phyloP scores from a whole-genome alignment of 176 grass and related monocot genomes.

The Zea mays region Zm-B73-REFERENCE-NAM-5.0 NC_050097.1:5124501-5125000 shows the following conservation, averaged over 20 bases:
- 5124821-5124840: slow-evolving; percentile 89
- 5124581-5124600: too few relatives aligned
- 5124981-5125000: slow-evolving; percentile 79
- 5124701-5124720: neutral
- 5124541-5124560: slow-evolving; percentile 56
- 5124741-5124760: neutral
- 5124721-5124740: too few relatives aligned
- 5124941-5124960: slow-evolving; percentile 86
- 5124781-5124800: slow-evolving; percentile 89
- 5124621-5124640: too few relatives aligned
- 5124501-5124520: slow-evolving; percentile 85
- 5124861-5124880: slow-evolving; percentile 97
- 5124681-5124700: slow-evolving; percentile 94
- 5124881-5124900: slow-evolving; percentile 80
- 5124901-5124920: slow-evolving; percentile 56
- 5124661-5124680: slow-evolving; percentile 80
- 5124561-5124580: too few relatives aligned
- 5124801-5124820: slow-evolving; percentile 87
- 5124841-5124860: slow-evolving; percentile 86
- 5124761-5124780: slow-evolving; percentile 35
- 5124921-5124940: slow-evolving; percentile 95
- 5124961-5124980: slow-evolving; percentile 91
- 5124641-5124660: slow-evolving; percentile 97
- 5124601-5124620: too few relatives aligned
- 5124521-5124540: slow-evolving; percentile 98